Evolutionary conservation across 176 grass and related monocot species (phyloP), one percentile per base, ranked within the genome.

Genomic region (Dactylis glomerata): DNA sequence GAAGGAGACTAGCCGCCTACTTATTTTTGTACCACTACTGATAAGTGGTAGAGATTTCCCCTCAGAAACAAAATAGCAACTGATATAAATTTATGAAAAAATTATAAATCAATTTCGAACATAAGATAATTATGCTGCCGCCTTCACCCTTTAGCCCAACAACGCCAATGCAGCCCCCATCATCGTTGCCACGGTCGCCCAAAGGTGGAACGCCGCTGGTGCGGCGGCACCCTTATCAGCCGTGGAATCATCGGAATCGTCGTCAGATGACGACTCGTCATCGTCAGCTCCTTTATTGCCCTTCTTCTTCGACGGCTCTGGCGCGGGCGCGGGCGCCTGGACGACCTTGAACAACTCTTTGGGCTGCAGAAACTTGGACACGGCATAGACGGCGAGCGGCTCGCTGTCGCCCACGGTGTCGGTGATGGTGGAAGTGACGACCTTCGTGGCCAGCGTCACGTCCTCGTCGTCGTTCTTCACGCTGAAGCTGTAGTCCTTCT

Each of bases 341-440:
- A 68, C 54, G 37, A 75, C 78, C 87, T 92, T 97, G 87, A 86
- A 97, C 27, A 97, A 45, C 80, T 97, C 94, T 75, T 88, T 87
- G 16, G 94, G 94, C 75, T 93, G 37, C n/a, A 97, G 81, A 68
- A 97, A 90, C 55, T 89, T 92, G 85, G 34, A 26, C 11, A 97
- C 86, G 31, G 89, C 83, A 76, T 93, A 97, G 24, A 90, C 71
- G 4, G 78, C 89, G 24, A 97, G 79, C n/a, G 91, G 94, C 44
- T 97, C 94, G 26, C 69, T 38, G 76, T 97, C 94, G 13, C 44
- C 83, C 38, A 97, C 81, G 5, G 91, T 93, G 73, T 52, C 76
- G 3, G 81, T 86, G 77, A 95, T 6, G 54, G 33, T 74, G 62
- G 89, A 78, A 3, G 75, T 84, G 33, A 79, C 63, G 11, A 86